phyloP scores from a whole-genome alignment of 495 filamentous ascomycete species.

The Chlorociboria aeruginascens region DNA sequence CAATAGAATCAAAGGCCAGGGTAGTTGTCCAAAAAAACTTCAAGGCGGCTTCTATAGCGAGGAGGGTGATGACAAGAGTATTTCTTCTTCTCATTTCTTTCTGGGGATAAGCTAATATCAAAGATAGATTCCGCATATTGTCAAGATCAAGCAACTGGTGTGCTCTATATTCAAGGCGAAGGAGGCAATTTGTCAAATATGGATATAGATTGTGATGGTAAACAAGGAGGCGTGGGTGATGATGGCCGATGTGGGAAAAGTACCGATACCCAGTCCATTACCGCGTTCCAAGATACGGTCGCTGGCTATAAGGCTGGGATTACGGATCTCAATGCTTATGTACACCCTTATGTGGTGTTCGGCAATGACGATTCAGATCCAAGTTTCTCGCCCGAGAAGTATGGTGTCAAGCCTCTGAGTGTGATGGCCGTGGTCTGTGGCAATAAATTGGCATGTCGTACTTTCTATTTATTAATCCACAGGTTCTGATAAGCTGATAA shows the following conservation, averaged over 20 bases:
- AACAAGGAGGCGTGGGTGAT: conserved; percentile 33
- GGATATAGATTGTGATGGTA: conserved; percentile 60
- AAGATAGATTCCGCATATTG: no score
- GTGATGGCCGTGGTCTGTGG: conserved; percentile 51
- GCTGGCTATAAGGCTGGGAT: conserved; percentile 27
- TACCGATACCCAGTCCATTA: conserved; percentile 37
- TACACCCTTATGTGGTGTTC: conserved; percentile 55
- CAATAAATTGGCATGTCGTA: conserved; percentile 19
- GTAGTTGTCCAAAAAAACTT: no score
- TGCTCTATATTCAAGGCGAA: not conserved
- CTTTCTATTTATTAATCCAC: conserved; percentile 21
- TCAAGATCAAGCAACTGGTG: not conserved
- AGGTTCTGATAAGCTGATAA: no score
- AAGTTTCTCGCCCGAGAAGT: conserved; percentile 33
- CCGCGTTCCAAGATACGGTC: conserved; percentile 40
- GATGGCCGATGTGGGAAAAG: conserved; percentile 31
- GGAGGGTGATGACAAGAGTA: no score
- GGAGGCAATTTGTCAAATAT: conserved; percentile 30
- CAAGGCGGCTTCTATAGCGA: no score
- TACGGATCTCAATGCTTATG: conserved; percentile 44
- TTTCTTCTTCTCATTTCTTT: no score
- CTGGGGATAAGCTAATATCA: no score
- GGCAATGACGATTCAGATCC: conserved; percentile 38
- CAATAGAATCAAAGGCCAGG: no score
- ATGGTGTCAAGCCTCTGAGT: conserved; percentile 46